Base-by-base conservation (phyloP, 345 rosid genomes). In the Lepidium aucheri region DNA sequence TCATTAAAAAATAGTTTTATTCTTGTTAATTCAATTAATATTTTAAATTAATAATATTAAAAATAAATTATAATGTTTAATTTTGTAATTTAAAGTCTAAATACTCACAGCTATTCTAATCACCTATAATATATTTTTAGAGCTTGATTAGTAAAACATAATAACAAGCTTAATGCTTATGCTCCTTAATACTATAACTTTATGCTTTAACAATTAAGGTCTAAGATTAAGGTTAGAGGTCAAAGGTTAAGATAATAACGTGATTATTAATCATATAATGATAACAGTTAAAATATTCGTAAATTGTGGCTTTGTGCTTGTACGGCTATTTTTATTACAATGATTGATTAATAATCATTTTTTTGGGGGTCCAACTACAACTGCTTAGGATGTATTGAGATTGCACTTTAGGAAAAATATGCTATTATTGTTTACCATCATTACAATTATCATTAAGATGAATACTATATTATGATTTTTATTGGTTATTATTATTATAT, bases 311-410 rank as follows among this genome's bases (percentile, higher is more conserved):
- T 18, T 39, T 47, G 60, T 47, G 43, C 5, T 28, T 18, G 65
- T 50, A 56, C 76, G 65, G 53, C 65, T 33, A 13, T 49, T 64
- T 55, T 50, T 6, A 50, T 26, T 43, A 18, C 60, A 65, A 73
- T 65, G 72, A 73, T 65, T 65, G 56, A 58, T 33, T 49, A 65
- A 73, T 58, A 57, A 41, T 28, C 32, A 5, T 58, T 50, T 28
- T 17, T 9, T 28, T 7, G 15, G 22, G 24, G 46, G 76, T 58
- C 55, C 71, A 65, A 72, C 24, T 57, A 72, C 76, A 72, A 57
- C 65, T 61, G 26, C 65, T 18, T 46, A 57, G 44, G 65, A 49
- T 56, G 76, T 56, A 64, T 72, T 14, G 20, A 64, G 43, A n/a
- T 47, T 39, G 33, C 58, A 53, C 56, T 51, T 38, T 44, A 10